Evolutionary conservation across 495 filamentous ascomycete species (phyloP).

Genomic region (Lasiosphaeria ovina): DNA sequence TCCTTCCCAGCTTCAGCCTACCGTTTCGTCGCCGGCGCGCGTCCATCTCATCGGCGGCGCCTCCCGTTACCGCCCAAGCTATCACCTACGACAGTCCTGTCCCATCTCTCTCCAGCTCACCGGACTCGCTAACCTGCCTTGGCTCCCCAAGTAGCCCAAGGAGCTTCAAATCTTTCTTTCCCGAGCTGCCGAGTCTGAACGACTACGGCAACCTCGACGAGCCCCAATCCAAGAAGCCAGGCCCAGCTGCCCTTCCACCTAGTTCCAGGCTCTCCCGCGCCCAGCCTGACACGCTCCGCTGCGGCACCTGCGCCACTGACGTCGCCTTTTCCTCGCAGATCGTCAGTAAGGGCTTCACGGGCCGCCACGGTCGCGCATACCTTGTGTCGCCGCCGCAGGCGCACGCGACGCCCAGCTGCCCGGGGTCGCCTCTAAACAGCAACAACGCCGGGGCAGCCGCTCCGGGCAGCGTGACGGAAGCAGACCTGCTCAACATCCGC

Average conservation of each 20-base stretch:
- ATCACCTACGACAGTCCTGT: background rate
- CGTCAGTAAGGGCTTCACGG: slow-evolving; percentile 87
- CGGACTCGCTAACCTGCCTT: slow-evolving; percentile 30
- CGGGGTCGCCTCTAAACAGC: slow-evolving; percentile 28
- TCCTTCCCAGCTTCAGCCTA: slow-evolving; percentile 47
- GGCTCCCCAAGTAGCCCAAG: slow-evolving; percentile 17
- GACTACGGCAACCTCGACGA: background rate
- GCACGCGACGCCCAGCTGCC: slow-evolving; percentile 13
- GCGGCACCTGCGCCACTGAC: slow-evolving; percentile 69
- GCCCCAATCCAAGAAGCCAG: background rate
- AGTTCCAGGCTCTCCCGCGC: slow-evolving; percentile 28
- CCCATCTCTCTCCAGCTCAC: slow-evolving; percentile 32
- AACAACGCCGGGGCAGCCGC: slow-evolving; percentile 27
- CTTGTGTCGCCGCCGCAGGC: slow-evolving; percentile 61
- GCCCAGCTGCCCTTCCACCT: background rate
- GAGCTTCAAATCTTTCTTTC: slow-evolving; percentile 15
- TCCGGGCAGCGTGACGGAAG: background rate
- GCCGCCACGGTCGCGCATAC: slow-evolving; percentile 90
- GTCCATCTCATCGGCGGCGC: slow-evolving; percentile 3
- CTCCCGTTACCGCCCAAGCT: slow-evolving; percentile 1
- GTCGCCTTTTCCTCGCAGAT: slow-evolving; percentile 76
- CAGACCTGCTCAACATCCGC: slow-evolving; percentile 45
- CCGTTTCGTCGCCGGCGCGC: slow-evolving; percentile 42
- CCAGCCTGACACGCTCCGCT: slow-evolving; percentile 59
- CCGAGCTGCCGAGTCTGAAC: slow-evolving; percentile 12